Evolutionary conservation across 2,329 filamentous ascomycete genomes (phyloP).

Genomic region (Cytospora schulzeri): DNA sequence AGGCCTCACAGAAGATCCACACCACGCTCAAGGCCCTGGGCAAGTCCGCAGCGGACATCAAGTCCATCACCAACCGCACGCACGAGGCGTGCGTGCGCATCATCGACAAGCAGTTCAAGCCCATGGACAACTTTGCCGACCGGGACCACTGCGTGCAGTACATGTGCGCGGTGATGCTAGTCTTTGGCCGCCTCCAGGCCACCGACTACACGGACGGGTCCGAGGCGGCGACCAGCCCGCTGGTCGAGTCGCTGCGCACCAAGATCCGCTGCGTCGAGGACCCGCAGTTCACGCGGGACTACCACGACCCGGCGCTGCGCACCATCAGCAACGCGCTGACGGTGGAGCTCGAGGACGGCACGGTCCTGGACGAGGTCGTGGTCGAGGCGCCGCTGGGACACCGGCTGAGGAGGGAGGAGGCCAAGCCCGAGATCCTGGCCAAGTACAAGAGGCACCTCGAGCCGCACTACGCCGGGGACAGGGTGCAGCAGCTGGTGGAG

Average conservation of each 20-base stretch:
- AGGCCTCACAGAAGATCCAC: conserved; percentile 88
- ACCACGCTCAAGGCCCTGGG: conserved; percentile 79
- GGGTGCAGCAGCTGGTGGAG: conserved; percentile 80
- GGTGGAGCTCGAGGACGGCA: conserved; percentile 92
- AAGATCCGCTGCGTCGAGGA: conserved; percentile 97
- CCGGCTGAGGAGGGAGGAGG: conserved; percentile 87
- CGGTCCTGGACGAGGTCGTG: conserved; percentile 83
- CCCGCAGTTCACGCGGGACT: conserved; percentile 89
- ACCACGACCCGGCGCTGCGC: conserved; percentile 90
- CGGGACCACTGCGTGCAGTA: conserved; percentile 99
- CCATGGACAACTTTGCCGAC: conserved; percentile 99
- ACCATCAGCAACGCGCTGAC: conserved; percentile 98
- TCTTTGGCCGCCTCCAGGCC: conserved; percentile 90
- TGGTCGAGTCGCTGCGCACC: conserved; percentile 89
- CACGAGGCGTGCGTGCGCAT: conserved; percentile 99
- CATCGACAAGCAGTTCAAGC: conserved; percentile 99
- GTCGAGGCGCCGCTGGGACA: conserved; percentile 96
- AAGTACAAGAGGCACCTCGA: conserved; percentile 94
- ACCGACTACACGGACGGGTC: conserved; percentile 91
- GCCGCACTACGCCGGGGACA: conserved; percentile 76
- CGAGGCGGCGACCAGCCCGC: conserved; percentile 85
- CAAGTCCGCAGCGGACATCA: conserved; percentile 93
- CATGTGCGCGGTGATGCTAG: conserved; percentile 96
- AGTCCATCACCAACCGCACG: conserved; percentile 88
- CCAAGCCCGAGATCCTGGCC: conserved; percentile 92